Percentiles rank a stretch among this genome's conserved stretches.
phyloP scores from a whole-genome alignment of 371 early-diverging fungal species.

The Mortierella sp. region DNA sequence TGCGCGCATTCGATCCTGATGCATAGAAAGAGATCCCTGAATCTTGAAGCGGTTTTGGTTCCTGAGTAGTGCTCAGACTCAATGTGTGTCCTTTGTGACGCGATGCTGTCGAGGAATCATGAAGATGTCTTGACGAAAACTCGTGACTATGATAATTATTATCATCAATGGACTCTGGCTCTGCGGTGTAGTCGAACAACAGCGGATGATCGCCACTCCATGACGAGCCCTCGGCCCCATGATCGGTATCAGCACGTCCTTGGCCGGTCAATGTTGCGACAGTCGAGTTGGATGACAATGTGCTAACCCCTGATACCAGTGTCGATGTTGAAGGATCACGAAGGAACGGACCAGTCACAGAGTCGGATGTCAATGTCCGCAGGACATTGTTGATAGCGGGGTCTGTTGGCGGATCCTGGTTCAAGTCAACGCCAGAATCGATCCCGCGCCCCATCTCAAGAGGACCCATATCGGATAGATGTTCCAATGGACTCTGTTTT shows the following conservation, averaged over 20 bases:
- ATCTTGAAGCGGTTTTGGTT: background rate
- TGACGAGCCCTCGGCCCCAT: slow-evolving; percentile 6
- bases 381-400: background rate
- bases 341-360: background rate
- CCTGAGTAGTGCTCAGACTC: slow-evolving; percentile 30
- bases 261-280: background rate
- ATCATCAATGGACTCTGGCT: slow-evolving; percentile 33
- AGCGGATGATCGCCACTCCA: slow-evolving; percentile 54
- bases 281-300: slow-evolving; percentile 8
- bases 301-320: slow-evolving; percentile 27
- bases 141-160: background rate
- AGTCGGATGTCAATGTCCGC: background rate
- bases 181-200: slow-evolving; percentile 31
- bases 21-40: background rate
- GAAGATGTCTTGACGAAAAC: background rate
- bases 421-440: slow-evolving; percentile 28
- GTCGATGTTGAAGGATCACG: slow-evolving; percentile 30
- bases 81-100: slow-evolving; percentile 42
- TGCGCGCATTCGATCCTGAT: slow-evolving; percentile 19
- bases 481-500: slow-evolving; percentile 24
- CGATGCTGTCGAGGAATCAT: background rate
- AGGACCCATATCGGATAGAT: slow-evolving; percentile 41
- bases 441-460: slow-evolving; percentile 24
- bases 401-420: slow-evolving; percentile 12
- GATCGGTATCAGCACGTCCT: slow-evolving; percentile 11